A percentile compares a stretch with the other conserved stretches of the same genome.
phyloP scores from a whole-genome alignment of 2,329 filamentous ascomycete genomes.

The Lecanosticta acicola region DNA sequence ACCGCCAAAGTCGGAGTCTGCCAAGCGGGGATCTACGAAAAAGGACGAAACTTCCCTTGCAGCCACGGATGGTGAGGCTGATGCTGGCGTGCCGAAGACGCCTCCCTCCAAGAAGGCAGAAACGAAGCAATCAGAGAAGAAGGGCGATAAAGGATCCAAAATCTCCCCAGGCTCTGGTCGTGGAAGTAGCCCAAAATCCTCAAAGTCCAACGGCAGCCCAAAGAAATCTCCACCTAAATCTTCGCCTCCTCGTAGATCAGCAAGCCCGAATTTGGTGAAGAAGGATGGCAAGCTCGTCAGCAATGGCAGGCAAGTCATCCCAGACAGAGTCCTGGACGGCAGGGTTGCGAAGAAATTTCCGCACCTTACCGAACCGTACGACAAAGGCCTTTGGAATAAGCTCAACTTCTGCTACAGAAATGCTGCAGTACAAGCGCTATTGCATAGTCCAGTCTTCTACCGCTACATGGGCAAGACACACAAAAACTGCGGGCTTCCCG shows the following conservation, averaged over 20 bases:
- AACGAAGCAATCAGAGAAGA: too few species aligned
- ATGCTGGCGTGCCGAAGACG: too few species aligned
- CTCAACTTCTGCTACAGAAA: constrained; percentile 11
- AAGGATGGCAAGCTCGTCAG: not conserved
- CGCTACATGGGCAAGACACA: constrained; percentile 10
- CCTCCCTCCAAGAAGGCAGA: too few species aligned
- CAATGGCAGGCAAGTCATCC: not conserved
- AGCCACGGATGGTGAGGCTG: too few species aligned
- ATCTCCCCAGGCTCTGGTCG: too few species aligned
- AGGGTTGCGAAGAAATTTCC: constrained; percentile 3
- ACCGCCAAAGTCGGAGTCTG: too few species aligned
- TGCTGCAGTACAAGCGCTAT: constrained; percentile 8
- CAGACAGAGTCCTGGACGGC: constrained; percentile 1
- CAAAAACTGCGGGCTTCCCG: constrained; percentile 2
- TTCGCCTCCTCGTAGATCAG: too few species aligned
- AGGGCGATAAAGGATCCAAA: not conserved
- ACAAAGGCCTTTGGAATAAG: constrained; percentile 13
- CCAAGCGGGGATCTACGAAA: too few species aligned
- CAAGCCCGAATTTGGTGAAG: not conserved
- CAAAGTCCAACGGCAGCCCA: too few species aligned
- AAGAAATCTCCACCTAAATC: not conserved
- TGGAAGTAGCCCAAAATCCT: not conserved
- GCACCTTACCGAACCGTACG: not conserved
- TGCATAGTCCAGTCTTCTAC: constrained; percentile 12
- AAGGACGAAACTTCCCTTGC: too few species aligned